Conservation (phyloP, 495 filamentous ascomycete genomes). For the Glonium stellatum region DNA sequence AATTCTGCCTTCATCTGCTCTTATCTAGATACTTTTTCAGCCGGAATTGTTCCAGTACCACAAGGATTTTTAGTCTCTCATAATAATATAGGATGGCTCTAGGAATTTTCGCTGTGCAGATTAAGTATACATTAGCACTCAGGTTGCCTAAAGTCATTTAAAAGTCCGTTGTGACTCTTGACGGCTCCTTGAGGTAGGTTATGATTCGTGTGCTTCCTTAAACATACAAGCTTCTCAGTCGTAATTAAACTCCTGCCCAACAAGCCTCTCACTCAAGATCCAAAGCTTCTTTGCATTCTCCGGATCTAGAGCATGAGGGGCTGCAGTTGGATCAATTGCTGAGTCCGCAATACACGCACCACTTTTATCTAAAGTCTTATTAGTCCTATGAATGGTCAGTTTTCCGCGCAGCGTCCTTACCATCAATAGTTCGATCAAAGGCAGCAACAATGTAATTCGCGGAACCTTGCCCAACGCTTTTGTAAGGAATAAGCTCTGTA, state of each 20-base stretch:
- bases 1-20: no score
- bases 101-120: no score
- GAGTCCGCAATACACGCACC: slow-evolving; percentile 6
- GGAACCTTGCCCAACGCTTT: slow-evolving; percentile 3
- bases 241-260: slow-evolving; percentile 38
- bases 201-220: no score
- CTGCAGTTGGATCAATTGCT: slow-evolving; percentile 8
- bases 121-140: no score
- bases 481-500: slow-evolving; percentile 2
- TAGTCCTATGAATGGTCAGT: background rate
- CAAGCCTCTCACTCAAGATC: slow-evolving; percentile 45
- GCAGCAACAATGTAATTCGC: slow-evolving; percentile 15
- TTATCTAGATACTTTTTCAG: no score
- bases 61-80: no score
- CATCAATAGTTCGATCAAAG: slow-evolving; percentile 14
- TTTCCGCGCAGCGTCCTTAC: background rate
- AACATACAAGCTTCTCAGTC: no score
- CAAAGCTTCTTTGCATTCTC: slow-evolving; percentile 41
- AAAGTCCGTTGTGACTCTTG: no score
- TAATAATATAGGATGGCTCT: no score
- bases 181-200: no score
- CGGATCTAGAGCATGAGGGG: slow-evolving; percentile 32
- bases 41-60: no score
- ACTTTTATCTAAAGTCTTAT: background rate
- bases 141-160: no score